A percentile compares a stretch with the other conserved stretches of the same genome.
Evolutionary conservation across 2,329 filamentous ascomycete species (phyloP).

Genomic region (Penicillium polonicum): DNA sequence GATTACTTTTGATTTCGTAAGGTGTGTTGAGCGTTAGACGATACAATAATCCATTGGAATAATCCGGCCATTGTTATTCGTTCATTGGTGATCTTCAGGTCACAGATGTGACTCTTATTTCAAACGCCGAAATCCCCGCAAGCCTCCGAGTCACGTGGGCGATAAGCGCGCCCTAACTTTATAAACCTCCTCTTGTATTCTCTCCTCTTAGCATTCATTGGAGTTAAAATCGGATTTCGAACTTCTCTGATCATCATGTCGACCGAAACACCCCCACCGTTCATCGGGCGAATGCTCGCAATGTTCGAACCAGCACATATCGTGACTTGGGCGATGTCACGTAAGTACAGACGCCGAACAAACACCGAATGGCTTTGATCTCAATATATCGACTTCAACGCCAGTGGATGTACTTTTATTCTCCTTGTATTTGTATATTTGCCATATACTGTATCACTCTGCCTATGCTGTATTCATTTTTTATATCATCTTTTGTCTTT

Average conservation of each 20-base stretch:
- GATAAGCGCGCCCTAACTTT: not conserved
- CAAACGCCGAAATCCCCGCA: conserved; percentile 1
- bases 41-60: not conserved
- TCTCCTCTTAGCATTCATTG: not conserved
- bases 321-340: conserved; percentile 27
- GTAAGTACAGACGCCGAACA: conserved; percentile 22
- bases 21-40: too few species aligned
- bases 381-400: not conserved
- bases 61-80: not conserved
- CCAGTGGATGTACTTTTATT: not conserved
- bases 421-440: not conserved
- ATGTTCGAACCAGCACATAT: conserved; percentile 29
- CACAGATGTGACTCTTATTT: not conserved
- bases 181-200: not conserved
- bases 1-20: not conserved
- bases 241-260: conserved; percentile 8
- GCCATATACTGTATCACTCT: not conserved
- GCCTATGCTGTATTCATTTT: not conserved
- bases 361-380: not conserved
- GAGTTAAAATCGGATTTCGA: not conserved
- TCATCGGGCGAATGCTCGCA: conserved; percentile 18
- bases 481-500: not conserved
- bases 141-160: not conserved
- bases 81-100: not conserved
- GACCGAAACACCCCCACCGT: conserved; percentile 13